These are phyloP conservation scores for Ehretia macrophylla DNA, from an alignment of 257 asterid species.

Conservation along the genomic window DNA sequence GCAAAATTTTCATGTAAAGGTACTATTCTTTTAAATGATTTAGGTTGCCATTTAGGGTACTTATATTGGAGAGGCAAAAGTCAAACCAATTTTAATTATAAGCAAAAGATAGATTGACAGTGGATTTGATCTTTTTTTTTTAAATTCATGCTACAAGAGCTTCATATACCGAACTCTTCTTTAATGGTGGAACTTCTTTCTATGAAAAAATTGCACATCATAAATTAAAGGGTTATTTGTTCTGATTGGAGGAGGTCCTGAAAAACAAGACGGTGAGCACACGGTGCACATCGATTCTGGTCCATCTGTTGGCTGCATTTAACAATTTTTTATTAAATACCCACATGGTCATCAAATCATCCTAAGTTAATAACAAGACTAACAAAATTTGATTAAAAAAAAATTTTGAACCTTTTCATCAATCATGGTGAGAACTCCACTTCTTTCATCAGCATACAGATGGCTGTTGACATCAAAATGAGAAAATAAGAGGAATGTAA, in stretches of 20 bases:
- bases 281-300: slow-evolving; percentile 21
- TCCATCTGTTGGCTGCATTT: slow-evolving; percentile 31
- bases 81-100: too few species aligned
- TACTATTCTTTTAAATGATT: too few species aligned
- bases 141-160: slow-evolving; percentile 14
- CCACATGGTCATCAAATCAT: neutral
- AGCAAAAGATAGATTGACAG: too few species aligned
- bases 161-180: too few species aligned
- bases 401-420: slow-evolving; percentile 34
- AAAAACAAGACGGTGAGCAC: slow-evolving; percentile 25
- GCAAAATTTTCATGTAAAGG: too few species aligned
- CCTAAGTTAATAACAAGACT: neutral
- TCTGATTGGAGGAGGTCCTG: slow-evolving; percentile 52
- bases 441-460: slow-evolving; percentile 35
- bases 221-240: slow-evolving; percentile 55
- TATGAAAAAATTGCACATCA: slow-evolving; percentile 48
- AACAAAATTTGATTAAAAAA: neutral
- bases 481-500: neutral
- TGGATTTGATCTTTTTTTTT: too few species aligned
- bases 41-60: too few species aligned
- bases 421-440: slow-evolving; percentile 38
- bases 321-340: neutral
- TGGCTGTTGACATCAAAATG: slow-evolving; percentile 22
- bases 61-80: too few species aligned
- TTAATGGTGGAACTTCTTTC: slow-evolving; percentile 33